Evolutionary conservation across 2,329 filamentous ascomycete genomes (phyloP).

Genomic region (Chaetomiaceae sp.): DNA sequence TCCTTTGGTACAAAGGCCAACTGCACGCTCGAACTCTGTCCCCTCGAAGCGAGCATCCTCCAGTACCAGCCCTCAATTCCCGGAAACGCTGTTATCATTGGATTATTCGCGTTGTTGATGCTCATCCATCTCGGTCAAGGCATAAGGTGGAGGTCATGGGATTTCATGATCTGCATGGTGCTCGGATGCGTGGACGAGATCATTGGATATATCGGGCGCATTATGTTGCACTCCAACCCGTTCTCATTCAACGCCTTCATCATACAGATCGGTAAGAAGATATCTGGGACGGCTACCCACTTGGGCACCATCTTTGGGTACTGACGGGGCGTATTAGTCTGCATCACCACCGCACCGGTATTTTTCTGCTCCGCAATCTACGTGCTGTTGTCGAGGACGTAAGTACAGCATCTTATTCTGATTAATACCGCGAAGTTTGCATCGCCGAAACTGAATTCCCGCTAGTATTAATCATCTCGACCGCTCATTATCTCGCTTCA

Average conservation of each 20-base stretch:
- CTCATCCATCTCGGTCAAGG: neutral
- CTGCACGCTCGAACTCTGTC: neutral
- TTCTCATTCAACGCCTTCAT: neutral
- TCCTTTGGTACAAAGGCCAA: neutral
- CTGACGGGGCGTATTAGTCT: constrained; percentile 1
- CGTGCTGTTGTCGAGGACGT: constrained; percentile 48
- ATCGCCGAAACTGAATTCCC: too few relatives aligned
- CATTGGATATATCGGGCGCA: constrained; percentile 44
- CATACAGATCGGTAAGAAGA: neutral
- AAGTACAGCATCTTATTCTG: too few relatives aligned
- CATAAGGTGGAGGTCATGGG: neutral
- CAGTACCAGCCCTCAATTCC: neutral
- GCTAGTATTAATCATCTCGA: neutral
- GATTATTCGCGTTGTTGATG: neutral
- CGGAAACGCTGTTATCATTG: neutral
- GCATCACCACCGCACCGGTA: constrained; percentile 48
- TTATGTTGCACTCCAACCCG: constrained; percentile 22
- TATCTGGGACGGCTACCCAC: too few relatives aligned
- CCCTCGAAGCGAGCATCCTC: neutral
- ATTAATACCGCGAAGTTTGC: too few relatives aligned
- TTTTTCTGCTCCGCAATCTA: constrained; percentile 54
- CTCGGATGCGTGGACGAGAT: constrained; percentile 33
- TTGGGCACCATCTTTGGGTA: too few relatives aligned
- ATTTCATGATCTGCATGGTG: neutral
- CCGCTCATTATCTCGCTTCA: neutral